Evolutionary conservation across 768 basidiomycete genomes (phyloP), one percentile per base, ranked within the genome.

Genomic region (Leccinum subgranulosum): DNA sequence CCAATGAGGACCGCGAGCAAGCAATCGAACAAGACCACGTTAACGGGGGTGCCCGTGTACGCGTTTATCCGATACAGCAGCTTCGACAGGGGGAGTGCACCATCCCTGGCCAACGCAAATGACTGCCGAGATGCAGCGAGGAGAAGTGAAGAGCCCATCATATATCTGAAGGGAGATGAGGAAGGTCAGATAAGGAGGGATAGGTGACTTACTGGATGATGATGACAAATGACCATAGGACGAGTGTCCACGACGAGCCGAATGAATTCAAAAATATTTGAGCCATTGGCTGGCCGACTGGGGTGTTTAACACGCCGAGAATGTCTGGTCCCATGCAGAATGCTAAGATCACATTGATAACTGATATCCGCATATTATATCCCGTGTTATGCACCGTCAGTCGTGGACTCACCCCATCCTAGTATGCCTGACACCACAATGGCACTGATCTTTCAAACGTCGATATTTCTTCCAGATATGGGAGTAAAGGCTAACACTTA

Each of bases 11-110:
- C 65, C 0, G 82, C 71, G n/a, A 71, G 59, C 6, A 63, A 50
- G 8, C 74, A 76, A 4, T 74, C 66, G 52, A 83, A 80, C 80
- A 81, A 84, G 21, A 86, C 85, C 1, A 81, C 77, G 64, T 83
- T 79, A 14, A 83, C 78, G 1, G 84, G 85, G 15, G 83, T 82
- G 33, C 75, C 70, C 3, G 81, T 81, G 84, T 19, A 85, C 84
- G 0, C 81, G 34, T 75, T 70, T 3, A 80, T 84, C 59, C 61
- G 73, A 64, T 84, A 84, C 23, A 85, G 73, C 55, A 70, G 75
- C 6, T 62, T 60, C 0, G 85, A 85, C 39, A 84, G 71, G 5
- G 85, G 85, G 1, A 87, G 78, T 1, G 81, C 84, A 11, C 82
- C 83, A 58, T 86, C 82, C 19, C 85, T 75, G 6, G 82, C 71